Evolutionary conservation across 345 rosid genomes (phyloP), one percentile per base, ranked within the genome.

Genomic region (Populus nigra): DNA sequence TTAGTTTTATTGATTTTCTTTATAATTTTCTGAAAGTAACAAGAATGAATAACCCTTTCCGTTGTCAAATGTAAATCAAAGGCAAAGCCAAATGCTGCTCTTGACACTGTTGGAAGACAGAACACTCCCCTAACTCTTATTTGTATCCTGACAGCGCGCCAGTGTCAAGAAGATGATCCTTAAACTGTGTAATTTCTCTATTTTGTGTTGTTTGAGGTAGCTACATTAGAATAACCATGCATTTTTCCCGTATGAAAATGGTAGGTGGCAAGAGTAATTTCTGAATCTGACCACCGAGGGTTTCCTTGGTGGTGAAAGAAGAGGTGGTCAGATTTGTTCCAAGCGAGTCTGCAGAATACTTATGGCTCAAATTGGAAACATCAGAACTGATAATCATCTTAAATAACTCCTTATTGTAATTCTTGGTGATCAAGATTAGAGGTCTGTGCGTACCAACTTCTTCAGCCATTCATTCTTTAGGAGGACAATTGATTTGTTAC

Each of bases 181-280:
- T 25, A 25, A 25, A 25, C 25, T 25, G 25, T 25, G 25, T 25
- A 25, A 25, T 25, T 25, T 25, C 25, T 25, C 25, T 25, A 25
- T 25, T 25, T 25, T 25, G 25, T 25, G 25, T 25, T 25, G 25
- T 25, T 25, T 25, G 25, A 25, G 25, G 25, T 25, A 25, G 25
- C 25, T 25, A 25, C 25, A 25, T 25, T 25, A 25, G 25, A 25
- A 57, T 50, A n/a, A n/a, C 63, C 57, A 33, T 7, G 6, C 63
- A 36, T n/a, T 36, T 77, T n/a, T 36, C 49, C 65, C 25, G 9
- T 57, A 47, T 84, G 36, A 76, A 47, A 71, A 79, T 73, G 55
- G 73, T 86, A 93, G 97, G 88, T 93, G 71, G 90, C 82, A 98
- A 93, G 80, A 96, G 84, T 98, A 93, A 77, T 88, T 93, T 84